phyloP scores from a whole-genome alignment of 306 rosid species.

The Pterocarpus macrocarpus region DNA sequence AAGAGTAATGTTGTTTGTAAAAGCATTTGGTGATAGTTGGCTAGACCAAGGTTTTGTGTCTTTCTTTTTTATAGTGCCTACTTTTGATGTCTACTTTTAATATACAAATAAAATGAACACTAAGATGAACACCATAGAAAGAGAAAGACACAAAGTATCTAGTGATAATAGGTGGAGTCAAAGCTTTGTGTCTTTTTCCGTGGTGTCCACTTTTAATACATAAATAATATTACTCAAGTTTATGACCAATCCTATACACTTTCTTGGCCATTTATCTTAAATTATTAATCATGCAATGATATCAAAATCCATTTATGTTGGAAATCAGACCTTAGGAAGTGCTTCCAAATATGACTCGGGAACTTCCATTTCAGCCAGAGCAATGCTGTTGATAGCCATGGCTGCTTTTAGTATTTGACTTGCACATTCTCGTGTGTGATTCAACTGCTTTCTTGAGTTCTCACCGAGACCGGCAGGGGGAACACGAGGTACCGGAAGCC shows the following conservation, averaged over 20 bases:
- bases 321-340: conserved; percentile 76
- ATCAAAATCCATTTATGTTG: background rate
- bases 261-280: background rate
- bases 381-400: conserved; percentile 82
- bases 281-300: background rate
- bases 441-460: conserved; percentile 80
- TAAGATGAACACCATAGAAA: no score
- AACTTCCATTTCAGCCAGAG: conserved; percentile 89
- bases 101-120: no score
- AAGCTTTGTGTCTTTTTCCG: no score
- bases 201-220: no score
- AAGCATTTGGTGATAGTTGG: no score
- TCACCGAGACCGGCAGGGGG: conserved; percentile 80
- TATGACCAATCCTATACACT: background rate
- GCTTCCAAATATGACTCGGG: conserved; percentile 85
- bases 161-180: no score
- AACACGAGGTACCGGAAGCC: conserved; percentile 96
- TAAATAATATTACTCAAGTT: no score
- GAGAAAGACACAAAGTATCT: no score
- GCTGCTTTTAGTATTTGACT: conserved; percentile 87
- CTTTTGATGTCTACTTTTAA: no score
- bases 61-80: no score
- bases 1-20: no score
- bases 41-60: no score
- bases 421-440: conserved; percentile 80